These are phyloP conservation scores for Dioscorea zingiberensis DNA, from an alignment of 106 monocot genomes.

Conservation along the genomic window DNA sequence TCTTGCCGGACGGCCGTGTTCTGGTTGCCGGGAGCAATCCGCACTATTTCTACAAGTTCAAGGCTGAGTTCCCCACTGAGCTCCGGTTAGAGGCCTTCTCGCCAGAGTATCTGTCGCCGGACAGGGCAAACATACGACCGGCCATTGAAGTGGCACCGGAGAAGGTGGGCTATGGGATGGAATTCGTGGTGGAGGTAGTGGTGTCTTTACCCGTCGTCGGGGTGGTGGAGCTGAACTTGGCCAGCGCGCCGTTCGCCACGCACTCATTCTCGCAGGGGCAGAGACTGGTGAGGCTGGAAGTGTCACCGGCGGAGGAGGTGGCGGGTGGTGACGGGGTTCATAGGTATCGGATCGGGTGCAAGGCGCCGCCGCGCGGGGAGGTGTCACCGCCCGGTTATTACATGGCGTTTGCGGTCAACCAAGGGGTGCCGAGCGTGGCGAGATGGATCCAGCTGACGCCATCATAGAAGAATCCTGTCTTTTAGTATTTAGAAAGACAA, in stretches of 20 bases:
- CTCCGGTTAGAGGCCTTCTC: constrained; percentile 63
- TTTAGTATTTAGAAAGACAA: not conserved
- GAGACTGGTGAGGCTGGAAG: constrained; percentile 46
- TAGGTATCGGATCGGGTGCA: constrained; percentile 36
- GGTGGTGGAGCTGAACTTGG: constrained; percentile 40
- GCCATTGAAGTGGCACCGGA: constrained; percentile 25
- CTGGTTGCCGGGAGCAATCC: constrained; percentile 61
- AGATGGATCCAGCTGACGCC: constrained; percentile 25
- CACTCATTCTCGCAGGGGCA: constrained; percentile 66
- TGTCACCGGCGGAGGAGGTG: constrained; percentile 20
- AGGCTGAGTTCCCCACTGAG: constrained; percentile 51
- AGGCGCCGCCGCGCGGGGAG: constrained; percentile 25
- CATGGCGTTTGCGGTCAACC: constrained; percentile 42
- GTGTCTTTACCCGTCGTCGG: constrained; percentile 42
- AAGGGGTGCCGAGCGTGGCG: constrained; percentile 41
- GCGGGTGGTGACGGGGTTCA: not conserved
- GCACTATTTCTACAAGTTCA: constrained; percentile 54
- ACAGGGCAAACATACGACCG: constrained; percentile 39
- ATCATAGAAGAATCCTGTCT: not conserved
- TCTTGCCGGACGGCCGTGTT: constrained; percentile 49
- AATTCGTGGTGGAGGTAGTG: constrained; percentile 37
- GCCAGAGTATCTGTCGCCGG: constrained; percentile 47
- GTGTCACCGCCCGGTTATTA: constrained; percentile 51
- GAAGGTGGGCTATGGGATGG: constrained; percentile 29
- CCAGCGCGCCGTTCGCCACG: constrained; percentile 51